Conservation (phyloP, 768 basidiomycete genomes). For the Daedalea quercina region DNA sequence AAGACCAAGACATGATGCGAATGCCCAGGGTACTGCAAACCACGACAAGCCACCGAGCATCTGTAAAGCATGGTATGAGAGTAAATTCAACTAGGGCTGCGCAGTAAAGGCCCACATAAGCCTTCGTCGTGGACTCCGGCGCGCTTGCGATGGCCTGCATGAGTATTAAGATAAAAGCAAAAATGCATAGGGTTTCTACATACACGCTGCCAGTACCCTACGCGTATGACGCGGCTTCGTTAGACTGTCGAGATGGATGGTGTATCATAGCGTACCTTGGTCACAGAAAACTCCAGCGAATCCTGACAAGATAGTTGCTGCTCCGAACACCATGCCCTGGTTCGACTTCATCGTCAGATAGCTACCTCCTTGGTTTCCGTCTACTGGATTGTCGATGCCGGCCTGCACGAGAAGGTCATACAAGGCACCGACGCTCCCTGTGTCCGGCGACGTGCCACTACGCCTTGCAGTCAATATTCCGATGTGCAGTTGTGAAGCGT, state of each 20-base stretch:
- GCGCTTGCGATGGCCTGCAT: constrained; percentile 43
- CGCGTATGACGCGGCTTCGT: too few species aligned
- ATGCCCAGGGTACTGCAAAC: constrained; percentile 39
- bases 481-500: constrained; percentile 29
- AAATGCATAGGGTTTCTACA: constrained; percentile 5
- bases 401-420: constrained; percentile 45
- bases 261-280: constrained; percentile 33
- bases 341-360: constrained; percentile 52
- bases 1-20: constrained; percentile 37
- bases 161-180: background rate
- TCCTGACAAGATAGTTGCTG: constrained; percentile 23
- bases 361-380: constrained; percentile 42
- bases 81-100: too few species aligned
- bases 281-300: constrained; percentile 46
- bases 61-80: constrained; percentile 23
- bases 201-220: constrained; percentile 49
- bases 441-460: constrained; percentile 18
- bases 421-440: constrained; percentile 34
- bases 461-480: constrained; percentile 12
- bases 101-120: constrained; percentile 39
- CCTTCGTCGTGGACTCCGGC: constrained; percentile 43
- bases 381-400: constrained; percentile 36
- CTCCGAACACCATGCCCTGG: constrained; percentile 22
- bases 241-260: too few species aligned
- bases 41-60: constrained; percentile 54